Base-by-base conservation (phyloP, 805 yeast genomes). In the Diddensiella santjacobensis region DNA sequence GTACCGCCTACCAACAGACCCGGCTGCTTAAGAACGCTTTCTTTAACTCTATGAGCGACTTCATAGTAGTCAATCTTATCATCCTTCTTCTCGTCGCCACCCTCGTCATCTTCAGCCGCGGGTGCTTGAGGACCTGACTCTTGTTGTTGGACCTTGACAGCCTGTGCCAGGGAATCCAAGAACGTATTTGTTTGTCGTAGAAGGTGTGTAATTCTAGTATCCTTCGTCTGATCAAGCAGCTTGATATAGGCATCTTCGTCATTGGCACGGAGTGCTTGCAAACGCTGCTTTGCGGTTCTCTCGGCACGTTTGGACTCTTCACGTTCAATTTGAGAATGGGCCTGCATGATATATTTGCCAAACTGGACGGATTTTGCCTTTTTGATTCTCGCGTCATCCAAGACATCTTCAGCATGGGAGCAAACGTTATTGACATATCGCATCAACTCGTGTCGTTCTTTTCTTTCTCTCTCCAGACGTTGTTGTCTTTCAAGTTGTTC, bases 211-310 rank as follows among this genome's bases (percentile, higher is more conserved):
- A 91, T 90, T 76, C 99, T 87, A 1, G 96, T 91, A 70, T 91
- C 99, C 68, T 91, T 91, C 11, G 99, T 90, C 67, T 93, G 97
- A 64, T 91, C 97, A 54, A 91, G 79, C 60, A 91, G 77, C 66
- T 91, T 93, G 71, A 93, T 77, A 70, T 91, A 91, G 0, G 98
- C 98, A 67, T 91, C 99, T 68, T 93, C 99, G 70, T 91, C 98
- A 68, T 91, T 93, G 47, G 95, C 85, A 59, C 87, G 87, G 75
- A 93, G 79, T 5, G 98, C 98, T 70, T 87, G 96, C 64, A 93
- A 80, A 83, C 99, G 95, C 66, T 91, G 97, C 67, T 89, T 91
- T 31, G 99, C 99, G 64, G 87, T 93, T 58, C 83, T 79, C 67
- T 93, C 99, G n/a, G 86, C 71, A 55, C 89, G 81, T 66, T 83